Conservation (phyloP, 2,329 filamentous ascomycete genomes). For the Sclerotiophoma versabilis region DNA sequence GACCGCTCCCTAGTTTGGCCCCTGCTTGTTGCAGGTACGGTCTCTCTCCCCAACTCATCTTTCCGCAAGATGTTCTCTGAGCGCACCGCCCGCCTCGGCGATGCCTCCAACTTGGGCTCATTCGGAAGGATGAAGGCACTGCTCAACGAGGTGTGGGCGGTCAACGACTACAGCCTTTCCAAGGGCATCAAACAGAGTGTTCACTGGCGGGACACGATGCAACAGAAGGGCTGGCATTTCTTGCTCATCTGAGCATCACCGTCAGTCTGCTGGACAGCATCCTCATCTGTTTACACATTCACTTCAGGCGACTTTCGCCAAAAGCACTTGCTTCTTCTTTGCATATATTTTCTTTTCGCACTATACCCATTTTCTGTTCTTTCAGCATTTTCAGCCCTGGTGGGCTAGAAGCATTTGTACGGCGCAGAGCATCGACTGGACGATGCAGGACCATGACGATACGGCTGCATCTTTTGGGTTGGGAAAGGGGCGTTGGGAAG, state of each 20-base stretch:
- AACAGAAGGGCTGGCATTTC: conserved; percentile 89
- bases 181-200: conserved; percentile 68
- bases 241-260: conserved; percentile 73
- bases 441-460: conserved; percentile 32
- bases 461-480: conserved; percentile 9
- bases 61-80: conserved; percentile 83
- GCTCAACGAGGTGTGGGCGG: conserved; percentile 80
- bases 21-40: conserved; percentile 83
- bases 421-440: conserved; percentile 33
- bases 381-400: conserved; percentile 37
- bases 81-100: conserved; percentile 76
- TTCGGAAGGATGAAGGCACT: conserved; percentile 84
- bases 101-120: conserved; percentile 79
- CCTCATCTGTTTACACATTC: conserved; percentile 41
- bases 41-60: conserved; percentile 72
- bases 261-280: conserved; percentile 47
- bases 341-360: conserved; percentile 47
- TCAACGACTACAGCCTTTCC: conserved; percentile 69
- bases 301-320: conserved; percentile 17
- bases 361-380: conserved; percentile 52
- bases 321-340: conserved; percentile 44
- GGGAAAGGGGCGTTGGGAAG: conserved; percentile 34
- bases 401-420: conserved; percentile 31
- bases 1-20: conserved; percentile 95
- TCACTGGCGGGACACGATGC: conserved; percentile 96